Evolutionary conservation across 768 basidiomycete genomes (phyloP), one percentile per base, ranked within the genome.

Genomic region (Suillus americanus): DNA sequence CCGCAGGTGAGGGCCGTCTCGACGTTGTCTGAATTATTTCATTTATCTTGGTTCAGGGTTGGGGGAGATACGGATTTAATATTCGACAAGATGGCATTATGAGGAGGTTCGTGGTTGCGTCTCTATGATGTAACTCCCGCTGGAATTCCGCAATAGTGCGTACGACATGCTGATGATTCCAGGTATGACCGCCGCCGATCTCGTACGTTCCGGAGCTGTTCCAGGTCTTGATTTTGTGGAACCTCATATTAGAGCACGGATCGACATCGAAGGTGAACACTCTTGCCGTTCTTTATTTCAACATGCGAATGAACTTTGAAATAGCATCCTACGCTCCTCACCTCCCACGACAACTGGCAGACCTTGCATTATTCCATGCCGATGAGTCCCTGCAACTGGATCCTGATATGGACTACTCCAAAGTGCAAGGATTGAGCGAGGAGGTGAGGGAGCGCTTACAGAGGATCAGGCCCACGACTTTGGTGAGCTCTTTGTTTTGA

Each of bases 381-480:
- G 93, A 96, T 64, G 94, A 95, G 72, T 80, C 83, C 16, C 81
- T 95, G 25, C 53, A 81, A 30, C 83, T 96, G 28, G 87, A 92
- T 69, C 83, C 88, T 0, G 69, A 83, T 38, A 82, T 95, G 77
- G 88, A 95, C 72, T 97, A 95, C 70, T 70, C 76, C 1, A 61
- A 73, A 5, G 81, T 97, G 0, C 75, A 78, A 2, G 92, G 92
- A 0, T 76, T 97, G 64, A 94, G 92, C 69, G 82, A 82, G 20
- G 95, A 96, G 73, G 86, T 93, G 13, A 81, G 81, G 66, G 89
- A 94, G 70, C 80, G 87, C 48, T 75, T 97, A 40, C 79, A 75
- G 51, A 76, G 70, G 5, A 83, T 89, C 2, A 78, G 84, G 59
- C 95, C 95, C 0, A 81, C 82, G 18, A 94, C 86, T 12, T 83